These are phyloP conservation scores for Hericium erinaceus DNA, from an alignment of 768 basidiomycete genomes.

Conservation along the genomic window DNA sequence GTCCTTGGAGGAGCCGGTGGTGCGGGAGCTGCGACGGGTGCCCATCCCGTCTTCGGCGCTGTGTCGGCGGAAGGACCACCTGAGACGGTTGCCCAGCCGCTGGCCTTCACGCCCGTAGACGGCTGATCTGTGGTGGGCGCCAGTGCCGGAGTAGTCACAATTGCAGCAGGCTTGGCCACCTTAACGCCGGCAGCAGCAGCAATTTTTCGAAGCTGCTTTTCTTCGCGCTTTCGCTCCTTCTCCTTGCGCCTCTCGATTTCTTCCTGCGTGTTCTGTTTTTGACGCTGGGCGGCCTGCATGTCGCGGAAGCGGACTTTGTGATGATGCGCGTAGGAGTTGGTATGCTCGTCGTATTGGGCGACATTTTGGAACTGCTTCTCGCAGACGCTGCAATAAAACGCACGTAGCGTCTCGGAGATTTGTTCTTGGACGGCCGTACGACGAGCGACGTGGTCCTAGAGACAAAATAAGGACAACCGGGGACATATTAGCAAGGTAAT, in stretches of 20 bases:
- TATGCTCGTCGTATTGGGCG: slow-evolving; percentile 83
- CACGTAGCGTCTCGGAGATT: slow-evolving; percentile 53
- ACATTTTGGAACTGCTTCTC: slow-evolving; percentile 85
- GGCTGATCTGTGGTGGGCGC: slow-evolving; percentile 12
- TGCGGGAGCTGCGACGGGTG: slow-evolving; percentile 5
- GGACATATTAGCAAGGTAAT: neutral
- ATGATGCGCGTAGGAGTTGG: slow-evolving; percentile 82
- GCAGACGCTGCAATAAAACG: slow-evolving; percentile 78
- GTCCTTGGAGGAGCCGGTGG: neutral
- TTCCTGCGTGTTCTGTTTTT: slow-evolving; percentile 44
- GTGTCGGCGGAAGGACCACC: slow-evolving; percentile 4
- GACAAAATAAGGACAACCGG: neutral
- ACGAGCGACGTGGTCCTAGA: slow-evolving; percentile 54
- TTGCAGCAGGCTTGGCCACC: slow-evolving; percentile 30
- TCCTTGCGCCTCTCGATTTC: slow-evolving; percentile 72
- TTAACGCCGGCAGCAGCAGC: slow-evolving; percentile 77
- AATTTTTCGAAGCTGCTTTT: slow-evolving; percentile 76
- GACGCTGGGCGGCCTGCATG: slow-evolving; percentile 67
- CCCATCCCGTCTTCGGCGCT: slow-evolving; percentile 40
- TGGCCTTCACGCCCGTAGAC: slow-evolving; percentile 25
- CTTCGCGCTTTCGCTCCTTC: slow-evolving; percentile 79
- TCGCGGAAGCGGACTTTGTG: slow-evolving; percentile 77
- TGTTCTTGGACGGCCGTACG: slow-evolving; percentile 59
- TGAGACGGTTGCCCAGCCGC: slow-evolving; percentile 4
- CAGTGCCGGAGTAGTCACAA: slow-evolving; percentile 13